These are phyloP conservation scores for Podospora pseudoanserina DNA, from an alignment of 495 filamentous ascomycete genomes.

Conservation along the genomic window DNA sequence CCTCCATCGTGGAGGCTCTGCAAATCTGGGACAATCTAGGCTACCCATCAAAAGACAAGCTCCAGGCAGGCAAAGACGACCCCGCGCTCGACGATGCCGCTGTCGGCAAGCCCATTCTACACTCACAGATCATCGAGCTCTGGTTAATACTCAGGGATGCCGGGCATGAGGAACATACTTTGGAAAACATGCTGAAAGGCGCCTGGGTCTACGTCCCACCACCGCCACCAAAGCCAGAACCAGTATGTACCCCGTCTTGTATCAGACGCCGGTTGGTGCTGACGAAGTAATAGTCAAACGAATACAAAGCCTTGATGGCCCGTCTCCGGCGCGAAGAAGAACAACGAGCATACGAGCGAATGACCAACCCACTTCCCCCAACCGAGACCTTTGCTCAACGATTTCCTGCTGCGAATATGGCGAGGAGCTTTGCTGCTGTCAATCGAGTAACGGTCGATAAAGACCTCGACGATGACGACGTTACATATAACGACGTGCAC, in stretches of 20 bases:
- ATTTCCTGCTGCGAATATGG: conserved; percentile 48
- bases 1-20: conserved; percentile 63
- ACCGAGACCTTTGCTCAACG: conserved; percentile 56
- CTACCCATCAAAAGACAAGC: conserved; percentile 10
- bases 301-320: conserved; percentile 88
- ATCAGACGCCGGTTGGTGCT: conserved; percentile 24
- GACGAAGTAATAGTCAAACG: conserved; percentile 55
- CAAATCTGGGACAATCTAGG: conserved; percentile 25
- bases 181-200: conserved; percentile 67
- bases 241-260: conserved; percentile 50
- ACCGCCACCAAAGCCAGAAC: conserved; percentile 71
- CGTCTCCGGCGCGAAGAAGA: conserved; percentile 78
- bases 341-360: conserved; percentile 69
- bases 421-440: conserved; percentile 50
- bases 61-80: conserved; percentile 26
- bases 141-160: conserved; percentile 51
- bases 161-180: conserved; percentile 32
- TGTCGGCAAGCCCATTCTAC: conserved; percentile 70
- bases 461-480: conserved; percentile 50
- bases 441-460: conserved; percentile 36
- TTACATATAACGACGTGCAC: conserved; percentile 67
- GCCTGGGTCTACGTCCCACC: conserved; percentile 72
- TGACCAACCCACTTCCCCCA: conserved; percentile 58
- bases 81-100: conserved; percentile 45
- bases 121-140: conserved; percentile 69